phyloP scores from a whole-genome alignment of 202 grass and related monocot genomes.

The Panicum hallii region DNA sequence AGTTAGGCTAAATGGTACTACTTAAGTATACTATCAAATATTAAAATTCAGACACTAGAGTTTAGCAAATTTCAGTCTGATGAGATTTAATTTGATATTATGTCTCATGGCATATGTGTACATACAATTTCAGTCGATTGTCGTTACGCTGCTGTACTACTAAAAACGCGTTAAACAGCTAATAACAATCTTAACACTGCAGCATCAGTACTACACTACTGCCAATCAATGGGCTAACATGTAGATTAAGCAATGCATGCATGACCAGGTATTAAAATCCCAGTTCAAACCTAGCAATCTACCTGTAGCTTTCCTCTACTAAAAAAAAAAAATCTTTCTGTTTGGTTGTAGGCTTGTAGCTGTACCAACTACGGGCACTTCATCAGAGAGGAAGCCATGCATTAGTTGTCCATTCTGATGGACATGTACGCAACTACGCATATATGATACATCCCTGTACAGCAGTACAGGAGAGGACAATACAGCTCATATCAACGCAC shows the following conservation, averaged over 20 bases:
- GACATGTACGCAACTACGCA: slow-evolving; percentile 27
- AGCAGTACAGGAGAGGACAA: background rate
- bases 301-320: background rate
- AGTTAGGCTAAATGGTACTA: background rate
- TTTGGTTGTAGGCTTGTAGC: slow-evolving; percentile 31
- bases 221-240: background rate
- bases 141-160: background rate
- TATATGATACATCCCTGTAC: slow-evolving; percentile 19
- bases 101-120: background rate
- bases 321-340: slow-evolving; percentile 30
- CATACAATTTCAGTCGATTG: slow-evolving; percentile 3
- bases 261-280: slow-evolving; percentile 29
- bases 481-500: slow-evolving; percentile 51
- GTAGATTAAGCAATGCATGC: slow-evolving; percentile 19
- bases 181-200: slow-evolving; percentile 13
- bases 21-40: background rate
- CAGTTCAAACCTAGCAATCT: slow-evolving; percentile 43
- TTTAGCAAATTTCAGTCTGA: background rate
- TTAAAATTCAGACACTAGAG: background rate
- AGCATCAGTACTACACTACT: slow-evolving; percentile 8
- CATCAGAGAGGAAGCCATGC: slow-evolving; percentile 7
- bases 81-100: slow-evolving; percentile 18
- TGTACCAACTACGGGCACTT: slow-evolving; percentile 18
- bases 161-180: slow-evolving; percentile 21
- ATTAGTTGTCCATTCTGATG: slow-evolving; percentile 28